Conservation (phyloP, 2,329 filamentous ascomycete genomes). For the Aspergillus neotritici region DNA sequence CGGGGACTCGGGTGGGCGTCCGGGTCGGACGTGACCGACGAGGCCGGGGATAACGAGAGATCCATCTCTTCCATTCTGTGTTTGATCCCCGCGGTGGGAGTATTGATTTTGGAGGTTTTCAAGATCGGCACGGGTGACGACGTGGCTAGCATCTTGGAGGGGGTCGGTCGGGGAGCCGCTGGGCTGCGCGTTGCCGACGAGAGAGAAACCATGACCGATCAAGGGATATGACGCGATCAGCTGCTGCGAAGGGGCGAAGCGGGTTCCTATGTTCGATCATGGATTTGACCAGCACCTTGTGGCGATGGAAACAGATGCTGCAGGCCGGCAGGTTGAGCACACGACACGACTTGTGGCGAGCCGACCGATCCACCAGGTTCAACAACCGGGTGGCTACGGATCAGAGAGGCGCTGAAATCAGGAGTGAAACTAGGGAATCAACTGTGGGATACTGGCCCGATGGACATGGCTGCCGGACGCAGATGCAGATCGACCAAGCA, state of each 20-base stretch:
- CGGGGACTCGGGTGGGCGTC: conserved; percentile 27
- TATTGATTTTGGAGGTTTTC: conserved; percentile 29
- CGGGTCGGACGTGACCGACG: conserved; percentile 25
- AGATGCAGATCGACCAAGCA: conserved; percentile 12
- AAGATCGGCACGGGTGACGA: conserved; percentile 33
- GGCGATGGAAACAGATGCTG: conserved; percentile 1
- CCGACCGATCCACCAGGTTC: conserved; percentile 9
- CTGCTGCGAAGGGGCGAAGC: conserved; percentile 5
- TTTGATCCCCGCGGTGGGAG: conserved; percentile 26
- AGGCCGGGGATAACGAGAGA: conserved; percentile 27
- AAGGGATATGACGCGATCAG: conserved; percentile 6
- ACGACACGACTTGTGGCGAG: conserved; percentile 13
- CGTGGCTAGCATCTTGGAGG: conserved; percentile 28
- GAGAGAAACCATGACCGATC: conserved; percentile 31
- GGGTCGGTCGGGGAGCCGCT: conserved; percentile 20
- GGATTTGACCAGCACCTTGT: conserved; percentile 10
- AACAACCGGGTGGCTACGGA: conserved; percentile 9
- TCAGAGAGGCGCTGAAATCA: conserved; percentile 2
- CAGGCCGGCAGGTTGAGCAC: conserved; percentile 10
- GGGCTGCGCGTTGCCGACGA: conserved; percentile 24
- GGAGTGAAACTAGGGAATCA: too few species aligned
- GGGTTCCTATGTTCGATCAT: conserved; percentile 17
- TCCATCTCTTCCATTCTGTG: conserved; percentile 35
- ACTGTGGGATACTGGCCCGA: too few species aligned
- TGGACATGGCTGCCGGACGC: neutral